Conservation (phyloP, 208 protist genomes). For the Leishmania gerbilli region DNA sequence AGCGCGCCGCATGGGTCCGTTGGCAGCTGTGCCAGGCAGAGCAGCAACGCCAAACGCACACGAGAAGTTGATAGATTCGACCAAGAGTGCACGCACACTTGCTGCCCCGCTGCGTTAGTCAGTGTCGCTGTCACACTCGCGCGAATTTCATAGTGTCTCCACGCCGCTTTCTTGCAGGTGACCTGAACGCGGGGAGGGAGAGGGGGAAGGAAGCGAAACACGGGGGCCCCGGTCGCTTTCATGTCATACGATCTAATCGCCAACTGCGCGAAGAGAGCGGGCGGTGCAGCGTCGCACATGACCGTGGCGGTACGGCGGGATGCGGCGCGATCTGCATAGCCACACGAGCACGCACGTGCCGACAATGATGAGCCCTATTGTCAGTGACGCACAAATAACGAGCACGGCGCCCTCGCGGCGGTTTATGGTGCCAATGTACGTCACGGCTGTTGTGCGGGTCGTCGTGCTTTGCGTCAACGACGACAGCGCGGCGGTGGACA, state of each 20-base stretch:
- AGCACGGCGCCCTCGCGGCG: conserved; percentile 36
- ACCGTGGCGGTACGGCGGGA: conserved; percentile 30
- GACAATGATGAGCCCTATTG: conserved; percentile 34
- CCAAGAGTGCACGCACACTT: neutral
- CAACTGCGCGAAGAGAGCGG: neutral
- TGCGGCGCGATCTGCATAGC: conserved; percentile 25
- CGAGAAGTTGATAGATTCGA: neutral
- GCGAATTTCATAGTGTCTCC: neutral
- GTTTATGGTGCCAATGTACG: conserved; percentile 31
- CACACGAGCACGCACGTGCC: conserved; percentile 30
- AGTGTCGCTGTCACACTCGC: neutral
- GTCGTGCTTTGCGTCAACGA: neutral
- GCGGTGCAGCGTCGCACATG: conserved; percentile 19
- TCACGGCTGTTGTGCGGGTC: neutral
- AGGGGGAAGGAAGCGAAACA: neutral
- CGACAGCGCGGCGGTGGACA: neutral
- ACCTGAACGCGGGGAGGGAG: neutral
- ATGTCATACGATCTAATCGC: neutral
- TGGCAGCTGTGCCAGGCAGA: neutral
- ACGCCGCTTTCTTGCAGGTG: neutral
- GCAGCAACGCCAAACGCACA: neutral
- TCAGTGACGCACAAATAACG: conserved; percentile 41
- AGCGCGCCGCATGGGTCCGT: neutral
- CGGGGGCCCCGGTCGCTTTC: neutral
- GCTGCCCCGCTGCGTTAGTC: neutral